These are phyloP conservation scores for Gastrolobium villosum DNA, from an alignment of 306 rosid genomes.

Conservation along the genomic window DNA sequence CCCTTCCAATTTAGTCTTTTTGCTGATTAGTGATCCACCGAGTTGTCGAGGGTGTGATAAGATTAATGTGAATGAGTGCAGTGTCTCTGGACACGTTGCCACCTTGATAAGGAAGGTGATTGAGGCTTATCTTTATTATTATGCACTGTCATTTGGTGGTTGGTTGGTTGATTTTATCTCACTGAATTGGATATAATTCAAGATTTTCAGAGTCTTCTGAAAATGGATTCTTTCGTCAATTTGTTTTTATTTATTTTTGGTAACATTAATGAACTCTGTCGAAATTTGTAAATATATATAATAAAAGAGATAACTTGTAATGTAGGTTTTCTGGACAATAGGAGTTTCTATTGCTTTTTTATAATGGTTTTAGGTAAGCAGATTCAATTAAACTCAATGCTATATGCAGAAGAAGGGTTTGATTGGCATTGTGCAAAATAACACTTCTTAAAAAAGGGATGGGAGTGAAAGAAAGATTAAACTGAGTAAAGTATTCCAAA, in stretches of 20 bases:
- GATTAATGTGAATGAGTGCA: conserved; percentile 23
- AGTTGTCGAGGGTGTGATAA: no score
- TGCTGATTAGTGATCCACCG: no score
- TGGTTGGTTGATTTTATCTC: conserved; percentile 4
- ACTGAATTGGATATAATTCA: conserved; percentile 6
- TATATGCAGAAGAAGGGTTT: not conserved
- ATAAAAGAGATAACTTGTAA: no score
- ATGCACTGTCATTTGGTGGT: not conserved
- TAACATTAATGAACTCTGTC: no score
- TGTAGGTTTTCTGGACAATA: not conserved
- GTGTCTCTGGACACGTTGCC: not conserved
- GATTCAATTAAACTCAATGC: not conserved
- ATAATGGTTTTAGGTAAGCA: not conserved
- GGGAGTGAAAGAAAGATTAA: not conserved
- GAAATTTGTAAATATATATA: no score
- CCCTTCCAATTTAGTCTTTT: no score
- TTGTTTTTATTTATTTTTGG: no score
- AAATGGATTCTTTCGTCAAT: not conserved
- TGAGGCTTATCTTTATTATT: not conserved
- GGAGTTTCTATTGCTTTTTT: not conserved
- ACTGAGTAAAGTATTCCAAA: conserved; percentile 23
- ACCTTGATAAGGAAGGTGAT: not conserved
- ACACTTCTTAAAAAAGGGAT: not conserved
- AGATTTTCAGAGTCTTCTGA: not conserved
- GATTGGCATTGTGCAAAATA: not conserved